Evolutionary conservation across 345 rosid species (phyloP), one percentile per base, ranked within the genome.

Genomic region (Microthlaspi erraticum): DNA sequence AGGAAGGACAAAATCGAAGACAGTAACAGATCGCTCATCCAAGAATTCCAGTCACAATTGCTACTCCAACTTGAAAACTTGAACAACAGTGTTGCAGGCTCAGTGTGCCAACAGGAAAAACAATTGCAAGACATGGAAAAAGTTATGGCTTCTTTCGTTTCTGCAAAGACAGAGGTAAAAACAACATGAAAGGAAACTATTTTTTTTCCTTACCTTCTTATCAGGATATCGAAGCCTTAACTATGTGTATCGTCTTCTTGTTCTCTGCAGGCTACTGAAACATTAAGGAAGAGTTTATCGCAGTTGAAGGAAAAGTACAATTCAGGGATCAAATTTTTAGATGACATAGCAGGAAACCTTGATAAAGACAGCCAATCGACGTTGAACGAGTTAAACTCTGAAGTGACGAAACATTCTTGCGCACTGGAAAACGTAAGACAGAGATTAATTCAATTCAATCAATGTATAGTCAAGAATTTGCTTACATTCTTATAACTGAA

Each of bases 1-100:
- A 71, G 93, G 79, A 94, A 94, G 79, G 96, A 91, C 76, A 91
- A 83, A 77, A 94, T 91, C 63, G 96, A 94, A 81, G 95, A 88
- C 74, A 88, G 83, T 41, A 94, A 94, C 66, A 88, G 77, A 82
- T 70, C 81, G 20, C 88, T 91, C 59, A 81, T 91, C 74, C 89
- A 81, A 77, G 86, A 79, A 57, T 94, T 89, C 75, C 95, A 88
- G 81, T 81, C 87, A 80, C 88, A 89, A 44, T 37, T 94, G 71
- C 86, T 85, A 52, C 83, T 64, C 60, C 93, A 89, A 67, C 95
- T 91, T 55, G 91, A 85, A 54, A 75, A 80, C 60, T 84, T 93
- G 84, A 96, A 89, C 60, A 85, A 79, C 87, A 84, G 87, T 52
- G 93, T 89, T 52, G 93, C 96, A 37, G 73, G 83, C 71, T 91